A percentile compares a stretch with the other conserved stretches of the same genome.
Conservation (phyloP, 495 filamentous ascomycete species). For the Elaphomyces granulatus region DNA sequence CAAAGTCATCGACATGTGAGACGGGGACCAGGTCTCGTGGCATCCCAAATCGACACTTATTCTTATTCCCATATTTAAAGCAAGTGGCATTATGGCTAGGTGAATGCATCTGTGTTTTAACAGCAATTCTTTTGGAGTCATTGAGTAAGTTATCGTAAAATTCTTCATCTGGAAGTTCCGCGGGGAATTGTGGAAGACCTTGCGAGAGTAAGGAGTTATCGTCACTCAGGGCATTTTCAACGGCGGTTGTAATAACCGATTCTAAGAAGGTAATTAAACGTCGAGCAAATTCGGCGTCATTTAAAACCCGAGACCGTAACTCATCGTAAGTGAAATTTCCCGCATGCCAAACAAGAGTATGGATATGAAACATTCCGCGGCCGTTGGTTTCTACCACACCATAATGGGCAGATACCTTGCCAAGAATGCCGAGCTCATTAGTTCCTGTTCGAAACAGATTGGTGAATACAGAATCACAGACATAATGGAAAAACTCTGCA, state of each 20-base stretch:
- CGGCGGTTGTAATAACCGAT: slow-evolving; percentile 3
- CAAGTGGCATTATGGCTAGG: slow-evolving; percentile 5
- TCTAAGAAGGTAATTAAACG: slow-evolving; percentile 6
- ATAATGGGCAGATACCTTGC: slow-evolving; percentile 9
- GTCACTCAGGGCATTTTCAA: slow-evolving; percentile 1
- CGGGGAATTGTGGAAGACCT: background rate
- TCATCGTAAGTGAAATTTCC: slow-evolving; percentile 6
- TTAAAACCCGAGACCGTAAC: slow-evolving; percentile 3
- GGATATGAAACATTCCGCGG: slow-evolving; percentile 11
- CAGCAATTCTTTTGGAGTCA: slow-evolving; percentile 3
- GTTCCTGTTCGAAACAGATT: background rate
- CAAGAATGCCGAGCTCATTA: slow-evolving; percentile 4
- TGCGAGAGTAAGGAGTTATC: background rate
- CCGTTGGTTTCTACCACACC: slow-evolving; percentile 12
- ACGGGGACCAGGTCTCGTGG: slow-evolving; percentile 1
- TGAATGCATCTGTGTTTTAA: slow-evolving; percentile 5
- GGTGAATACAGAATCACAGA: slow-evolving; percentile 4
- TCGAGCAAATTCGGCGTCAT: slow-evolving; percentile 3
- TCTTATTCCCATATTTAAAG: slow-evolving; percentile 8
- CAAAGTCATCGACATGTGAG: slow-evolving; percentile 4
- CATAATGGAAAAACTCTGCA: slow-evolving; percentile 8
- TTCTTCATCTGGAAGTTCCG: slow-evolving; percentile 1
- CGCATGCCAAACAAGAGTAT: slow-evolving; percentile 5
- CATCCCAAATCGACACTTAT: slow-evolving; percentile 10
- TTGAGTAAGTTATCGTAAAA: background rate